Evolutionary conservation across 106 monocot species (phyloP).

Genomic region (Dendrobium nobile): DNA sequence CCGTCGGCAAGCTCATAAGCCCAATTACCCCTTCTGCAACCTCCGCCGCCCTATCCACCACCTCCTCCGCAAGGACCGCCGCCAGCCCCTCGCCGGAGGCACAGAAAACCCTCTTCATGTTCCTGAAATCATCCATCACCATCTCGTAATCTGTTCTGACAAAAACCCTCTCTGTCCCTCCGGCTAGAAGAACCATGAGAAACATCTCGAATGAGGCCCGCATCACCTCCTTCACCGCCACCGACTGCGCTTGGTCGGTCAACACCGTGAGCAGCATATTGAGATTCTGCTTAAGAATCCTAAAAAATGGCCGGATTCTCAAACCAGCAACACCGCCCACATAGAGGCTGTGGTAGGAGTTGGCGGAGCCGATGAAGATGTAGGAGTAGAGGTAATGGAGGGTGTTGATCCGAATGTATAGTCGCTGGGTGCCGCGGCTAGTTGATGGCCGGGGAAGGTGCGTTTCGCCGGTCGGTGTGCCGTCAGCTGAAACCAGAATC

Average conservation of each 20-base stretch:
- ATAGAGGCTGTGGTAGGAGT: constrained; percentile 42
- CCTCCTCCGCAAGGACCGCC: constrained; percentile 27
- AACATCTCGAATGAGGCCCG: constrained; percentile 56
- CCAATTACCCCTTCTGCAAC: constrained; percentile 40
- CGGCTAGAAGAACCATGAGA: constrained; percentile 50
- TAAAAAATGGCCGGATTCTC: constrained; percentile 32
- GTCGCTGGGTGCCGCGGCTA: constrained; percentile 63
- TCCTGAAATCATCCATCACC: constrained; percentile 42
- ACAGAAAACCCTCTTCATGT: constrained; percentile 42
- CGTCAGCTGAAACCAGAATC: neutral
- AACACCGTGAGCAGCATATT: constrained; percentile 27
- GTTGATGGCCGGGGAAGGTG: constrained; percentile 52
- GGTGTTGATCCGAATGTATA: constrained; percentile 74
- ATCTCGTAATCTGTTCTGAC: constrained; percentile 25
- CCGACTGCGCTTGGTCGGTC: constrained; percentile 37
- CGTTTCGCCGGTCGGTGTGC: neutral
- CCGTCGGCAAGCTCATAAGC: constrained; percentile 41
- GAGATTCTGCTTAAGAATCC: constrained; percentile 47
- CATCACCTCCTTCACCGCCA: constrained; percentile 55
- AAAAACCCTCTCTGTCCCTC: constrained; percentile 44
- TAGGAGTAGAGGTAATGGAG: constrained; percentile 51
- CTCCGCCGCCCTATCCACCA: constrained; percentile 45
- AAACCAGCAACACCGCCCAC: constrained; percentile 24
- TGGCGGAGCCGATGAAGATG: constrained; percentile 49
- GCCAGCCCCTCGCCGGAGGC: constrained; percentile 49